A percentile compares a stretch with the other conserved stretches of the same genome.
These are phyloP conservation scores for Cylindrotheca closterium DNA, from an alignment of 108 stramenopile genomes.

Conservation along the genomic window DNA sequence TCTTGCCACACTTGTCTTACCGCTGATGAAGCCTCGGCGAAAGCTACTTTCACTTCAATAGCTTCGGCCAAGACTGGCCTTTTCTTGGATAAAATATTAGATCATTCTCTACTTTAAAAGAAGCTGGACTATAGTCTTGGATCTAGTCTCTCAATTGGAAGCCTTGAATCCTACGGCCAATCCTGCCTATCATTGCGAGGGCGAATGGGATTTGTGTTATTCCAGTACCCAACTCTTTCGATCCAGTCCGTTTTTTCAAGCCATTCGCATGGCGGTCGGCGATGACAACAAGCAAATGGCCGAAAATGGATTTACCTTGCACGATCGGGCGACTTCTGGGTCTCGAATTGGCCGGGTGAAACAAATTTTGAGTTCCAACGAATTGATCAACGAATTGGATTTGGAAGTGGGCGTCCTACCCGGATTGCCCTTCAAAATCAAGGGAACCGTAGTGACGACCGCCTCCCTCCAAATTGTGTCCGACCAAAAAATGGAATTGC, in stretches of 20 bases:
- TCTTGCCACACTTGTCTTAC: no score
- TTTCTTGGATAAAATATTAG: no score
- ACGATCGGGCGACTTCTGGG: slow-evolving; percentile 71
- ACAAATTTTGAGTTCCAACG: slow-evolving; percentile 54
- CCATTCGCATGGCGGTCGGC: slow-evolving; percentile 56
- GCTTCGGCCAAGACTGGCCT: no score
- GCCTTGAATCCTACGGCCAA: slow-evolving; percentile 80
- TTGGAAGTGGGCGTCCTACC: slow-evolving; percentile 77
- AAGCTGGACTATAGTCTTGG: no score
- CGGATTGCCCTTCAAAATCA: slow-evolving; percentile 62
- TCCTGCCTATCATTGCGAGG: slow-evolving; percentile 66
- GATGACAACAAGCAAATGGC: slow-evolving; percentile 64
- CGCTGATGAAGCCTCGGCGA: no score
- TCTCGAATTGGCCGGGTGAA: slow-evolving; percentile 74
- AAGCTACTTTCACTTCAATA: no score
- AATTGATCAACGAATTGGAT: slow-evolving; percentile 67
- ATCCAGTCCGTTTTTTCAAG: slow-evolving; percentile 77
- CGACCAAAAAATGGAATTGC: slow-evolving; percentile 67
- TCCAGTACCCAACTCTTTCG: slow-evolving; percentile 83
- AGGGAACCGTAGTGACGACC: slow-evolving; percentile 75
- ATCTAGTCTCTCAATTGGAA: slow-evolving; percentile 78
- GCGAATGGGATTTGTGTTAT: slow-evolving; percentile 82
- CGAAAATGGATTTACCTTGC: slow-evolving; percentile 73
- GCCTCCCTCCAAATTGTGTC: slow-evolving; percentile 56
- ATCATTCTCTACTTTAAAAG: no score